phyloP scores from a whole-genome alignment of 2,329 filamentous ascomycete genomes.

The Ophiostoma piceae region DNA sequence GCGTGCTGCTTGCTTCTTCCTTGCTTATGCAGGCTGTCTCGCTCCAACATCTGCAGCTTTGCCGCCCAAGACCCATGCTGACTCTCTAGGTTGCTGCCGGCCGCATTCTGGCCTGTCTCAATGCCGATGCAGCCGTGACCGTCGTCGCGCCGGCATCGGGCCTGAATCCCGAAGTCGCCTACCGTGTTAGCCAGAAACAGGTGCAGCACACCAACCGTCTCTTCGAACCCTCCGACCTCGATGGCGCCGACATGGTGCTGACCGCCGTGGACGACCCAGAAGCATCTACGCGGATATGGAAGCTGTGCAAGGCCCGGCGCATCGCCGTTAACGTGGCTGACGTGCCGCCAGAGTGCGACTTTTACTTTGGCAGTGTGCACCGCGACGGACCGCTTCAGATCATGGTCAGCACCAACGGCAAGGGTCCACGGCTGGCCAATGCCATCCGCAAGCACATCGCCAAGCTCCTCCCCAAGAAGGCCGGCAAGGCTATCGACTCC shows the following conservation, averaged over 20 bases:
- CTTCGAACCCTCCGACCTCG: slow-evolving; percentile 83
- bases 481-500: slow-evolving; percentile 77
- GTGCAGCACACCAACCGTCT: slow-evolving; percentile 75
- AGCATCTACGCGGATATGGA: slow-evolving; percentile 87
- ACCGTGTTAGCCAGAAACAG: slow-evolving; percentile 69
- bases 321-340: slow-evolving; percentile 95
- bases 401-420: slow-evolving; percentile 98
- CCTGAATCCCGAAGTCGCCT: slow-evolving; percentile 81
- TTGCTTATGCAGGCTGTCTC: background rate
- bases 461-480: slow-evolving; percentile 65
- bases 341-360: slow-evolving; percentile 93
- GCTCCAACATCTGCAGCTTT: background rate
- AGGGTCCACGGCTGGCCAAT: slow-evolving; percentile 84
- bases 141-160: slow-evolving; percentile 75
- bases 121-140: slow-evolving; percentile 86
- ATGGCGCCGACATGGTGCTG: slow-evolving; percentile 78
- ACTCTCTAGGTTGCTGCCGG: slow-evolving; percentile 77
- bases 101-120: slow-evolving; percentile 87
- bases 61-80: slow-evolving; percentile 16
- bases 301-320: slow-evolving; percentile 76
- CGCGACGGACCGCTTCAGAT: slow-evolving; percentile 92
- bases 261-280: slow-evolving; percentile 89
- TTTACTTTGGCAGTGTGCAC: slow-evolving; percentile 96
- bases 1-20: slow-evolving; percentile 6
- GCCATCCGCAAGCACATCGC: slow-evolving; percentile 81